Base-by-base conservation (phyloP, 2,329 filamentous ascomycete species). In the Pseudogymnoascus sp. region DNA sequence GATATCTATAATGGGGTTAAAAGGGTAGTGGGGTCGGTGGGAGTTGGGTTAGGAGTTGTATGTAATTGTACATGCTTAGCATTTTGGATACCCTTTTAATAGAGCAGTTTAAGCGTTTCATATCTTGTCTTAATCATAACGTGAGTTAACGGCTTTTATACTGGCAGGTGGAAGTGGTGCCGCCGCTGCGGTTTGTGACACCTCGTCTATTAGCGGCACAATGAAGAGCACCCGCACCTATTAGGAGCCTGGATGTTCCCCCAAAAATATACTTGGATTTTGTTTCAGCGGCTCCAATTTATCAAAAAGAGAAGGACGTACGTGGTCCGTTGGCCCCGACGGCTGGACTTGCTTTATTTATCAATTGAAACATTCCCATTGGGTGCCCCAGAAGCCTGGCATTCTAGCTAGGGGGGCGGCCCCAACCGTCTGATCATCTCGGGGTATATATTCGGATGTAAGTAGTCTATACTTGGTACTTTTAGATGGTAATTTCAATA, bases 71-170 rank as follows among this genome's bases (percentile, higher is more conserved):
- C 29, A 13, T 56, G 33, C 16, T 33, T 56, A 56, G 50, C 50
- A 35, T 33, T 56, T 56, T 56, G 29, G 50, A 56, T 56, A 56
- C 29, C 50, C 50, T 56, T 35, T 56, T 19, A 56, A 56, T 56
- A 56, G 26, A 33, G 2, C 14, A 31, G 4, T 56, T 56, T 35
- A 56, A 21, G 16, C 29, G 29, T 33, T 33, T 56, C 29, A 56
- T 21, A 21, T 6, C 50, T 56, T 21, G 29, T 56, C 16, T 56
- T 56, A 10, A 21, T 26, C n/a, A 8, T 33, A 21, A 21, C 50
- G n/a, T 5, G 6, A 35, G 29, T 21, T 33, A 21, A 19, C 47
- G 26, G 8, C n/a, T 8, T 56, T 56, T 31, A 56, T 19, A 8
- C n/a, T 7, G n/a, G n/a, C n/a, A 13, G 11, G 19, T 56, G 26